Percentiles rank a stretch among this genome's conserved stretches.
phyloP scores from a whole-genome alignment of 176 grass and related monocot genomes.

The Oryza officinalis region DNA sequence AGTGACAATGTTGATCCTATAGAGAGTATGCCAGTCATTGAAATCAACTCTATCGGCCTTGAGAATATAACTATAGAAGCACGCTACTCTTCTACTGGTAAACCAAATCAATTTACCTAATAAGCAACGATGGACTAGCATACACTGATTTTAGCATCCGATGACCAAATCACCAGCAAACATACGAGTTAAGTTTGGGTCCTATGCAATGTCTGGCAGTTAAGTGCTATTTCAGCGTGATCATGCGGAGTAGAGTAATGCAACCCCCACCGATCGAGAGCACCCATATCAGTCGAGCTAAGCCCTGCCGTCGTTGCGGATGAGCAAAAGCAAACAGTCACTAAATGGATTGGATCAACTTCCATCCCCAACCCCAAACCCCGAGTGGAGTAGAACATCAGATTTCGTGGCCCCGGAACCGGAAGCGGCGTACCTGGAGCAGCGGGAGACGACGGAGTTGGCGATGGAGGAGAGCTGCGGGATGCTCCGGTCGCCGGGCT shows the following conservation, averaged over 20 bases:
- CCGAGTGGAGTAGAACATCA: neutral
- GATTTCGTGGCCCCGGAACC: constrained; percentile 5
- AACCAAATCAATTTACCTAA: neutral
- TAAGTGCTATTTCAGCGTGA: neutral
- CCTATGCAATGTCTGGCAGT: neutral
- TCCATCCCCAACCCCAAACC: neutral
- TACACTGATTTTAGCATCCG: neutral
- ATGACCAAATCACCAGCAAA: neutral
- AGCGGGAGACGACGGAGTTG: constrained; percentile 73
- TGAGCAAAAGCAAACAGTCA: neutral
- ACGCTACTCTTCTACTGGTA: neutral
- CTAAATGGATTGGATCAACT: neutral
- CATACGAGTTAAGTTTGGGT: neutral
- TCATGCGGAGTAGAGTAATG: neutral
- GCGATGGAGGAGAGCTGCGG: constrained; percentile 69
- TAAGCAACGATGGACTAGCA: neutral
- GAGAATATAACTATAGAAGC: neutral
- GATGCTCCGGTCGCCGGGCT: constrained; percentile 23
- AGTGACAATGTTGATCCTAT: neutral
- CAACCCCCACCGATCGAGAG: neutral
- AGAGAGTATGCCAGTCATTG: neutral
- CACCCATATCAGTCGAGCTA: too few species aligned
- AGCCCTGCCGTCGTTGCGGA: neutral
- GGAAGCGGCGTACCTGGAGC: constrained; percentile 50
- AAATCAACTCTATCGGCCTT: neutral